Base-by-base conservation (phyloP, 306 rosid species). In the Rosa multiflora region DNA sequence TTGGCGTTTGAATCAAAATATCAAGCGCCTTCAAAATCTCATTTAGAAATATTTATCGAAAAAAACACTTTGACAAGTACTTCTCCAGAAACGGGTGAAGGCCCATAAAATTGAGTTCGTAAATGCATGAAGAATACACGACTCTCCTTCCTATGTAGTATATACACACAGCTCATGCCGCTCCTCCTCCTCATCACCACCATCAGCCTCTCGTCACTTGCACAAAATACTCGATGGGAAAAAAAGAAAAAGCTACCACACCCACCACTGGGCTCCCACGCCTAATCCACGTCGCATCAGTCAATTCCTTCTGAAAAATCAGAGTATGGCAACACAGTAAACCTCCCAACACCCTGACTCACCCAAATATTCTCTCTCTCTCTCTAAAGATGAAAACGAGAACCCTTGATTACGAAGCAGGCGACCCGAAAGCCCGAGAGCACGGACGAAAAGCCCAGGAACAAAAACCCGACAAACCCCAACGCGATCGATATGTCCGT, bases 391-490 rank as follows among this genome's bases (percentile, higher is more conserved):
- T 91, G 98, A 84, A 93, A 91, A 69, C 99, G 97, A 58, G 98
- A 93, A 69, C 99, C 99, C 88, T 85, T 91, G 87, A 95, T 82
- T 1, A 93, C 78, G 88, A 86, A 93, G 83, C 93, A 89, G 35
- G 88, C 99, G 77, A 93, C 96, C 64, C 99, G 90, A 43, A 91
- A 95, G 1, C 98, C 99, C 76, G 98, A 87, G 8, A 95, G 85
- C 77, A 95, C 79, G 12, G 97, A 88, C 0, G 99, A 90, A 61
- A 95, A 83, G 84, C 97, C 98, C 72, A 95, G 56, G 85, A 95
- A 95, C 87, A 95, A 56, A 71, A 93, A 95, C 77, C 92, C 96
- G 13, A 81, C 92, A 71, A 88, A 95, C 35, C 97, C 99, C 81
- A 93, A 73, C 29, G 92, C 88, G 49, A 93, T 82, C 0, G 99